A percentile compares a stretch with the other conserved stretches of the same genome.
Evolutionary conservation across 1,284 basidiomycete genomes (phyloP).

Genomic region (Laetiporus sulphureus): DNA sequence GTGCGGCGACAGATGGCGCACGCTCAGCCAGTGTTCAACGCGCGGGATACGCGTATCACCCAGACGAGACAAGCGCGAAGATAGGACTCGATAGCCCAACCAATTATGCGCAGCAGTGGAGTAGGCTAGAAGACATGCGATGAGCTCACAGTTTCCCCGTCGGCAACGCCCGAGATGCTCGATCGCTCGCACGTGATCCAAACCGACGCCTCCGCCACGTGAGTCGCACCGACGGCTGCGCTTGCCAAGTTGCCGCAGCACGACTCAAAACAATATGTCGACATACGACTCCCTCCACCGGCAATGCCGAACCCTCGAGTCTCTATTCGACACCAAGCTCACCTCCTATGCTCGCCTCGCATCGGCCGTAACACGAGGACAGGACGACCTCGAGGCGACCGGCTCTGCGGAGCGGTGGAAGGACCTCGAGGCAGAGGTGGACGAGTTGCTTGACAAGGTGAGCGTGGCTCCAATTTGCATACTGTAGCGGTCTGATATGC

Average conservation of each 20-base stretch:
- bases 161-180: neutral
- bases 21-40: no score
- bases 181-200: neutral
- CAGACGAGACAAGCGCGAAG: no score
- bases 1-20: no score
- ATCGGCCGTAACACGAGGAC: constrained; percentile 57
- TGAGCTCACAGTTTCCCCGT: no score
- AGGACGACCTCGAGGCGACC: constrained; percentile 63
- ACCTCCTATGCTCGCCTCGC: constrained; percentile 86
- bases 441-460: constrained; percentile 85
- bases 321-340: constrained; percentile 85
- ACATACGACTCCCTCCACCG: constrained; percentile 76
- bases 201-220: neutral
- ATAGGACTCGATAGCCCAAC: no score
- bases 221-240: neutral
- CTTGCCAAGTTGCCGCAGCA: neutral
- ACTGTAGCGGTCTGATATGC: neutral
- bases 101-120: no score
- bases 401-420: constrained; percentile 66
- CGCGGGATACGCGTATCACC: no score
- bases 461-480: constrained; percentile 12
- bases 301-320: constrained; percentile 87
- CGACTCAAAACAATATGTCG: constrained; percentile 48
- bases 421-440: constrained; percentile 83
- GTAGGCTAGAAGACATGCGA: no score